A percentile compares a stretch with the other conserved stretches of the same genome.
Conservation (phyloP, 2,329 filamentous ascomycete species). For the Fusarium duplospermum region DNA sequence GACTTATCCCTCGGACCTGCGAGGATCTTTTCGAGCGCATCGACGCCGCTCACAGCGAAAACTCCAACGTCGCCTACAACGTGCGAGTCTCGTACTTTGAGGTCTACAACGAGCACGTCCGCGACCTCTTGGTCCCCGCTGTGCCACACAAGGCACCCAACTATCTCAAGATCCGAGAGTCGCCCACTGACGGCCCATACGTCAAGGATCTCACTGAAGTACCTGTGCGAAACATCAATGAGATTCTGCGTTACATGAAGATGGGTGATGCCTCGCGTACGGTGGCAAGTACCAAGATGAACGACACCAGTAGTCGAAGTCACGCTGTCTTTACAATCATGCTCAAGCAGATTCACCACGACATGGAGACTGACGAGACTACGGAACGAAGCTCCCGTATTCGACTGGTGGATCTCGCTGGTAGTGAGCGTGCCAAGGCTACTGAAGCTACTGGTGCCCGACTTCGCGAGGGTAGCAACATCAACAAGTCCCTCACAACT, state of each 20-base stretch:
- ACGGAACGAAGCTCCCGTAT: conserved; percentile 95
- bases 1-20: conserved; percentile 94
- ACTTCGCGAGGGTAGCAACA: conserved; percentile 94
- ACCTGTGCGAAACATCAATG: conserved; percentile 85
- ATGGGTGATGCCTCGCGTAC: conserved; percentile 89
- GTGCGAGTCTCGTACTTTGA: conserved; percentile 99
- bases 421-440: conserved; percentile 92
- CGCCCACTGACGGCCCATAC: conserved; percentile 93
- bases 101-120: conserved; percentile 99
- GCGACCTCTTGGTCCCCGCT: conserved; percentile 87
- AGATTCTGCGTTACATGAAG: conserved; percentile 92
- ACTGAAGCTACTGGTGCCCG: conserved; percentile 94
- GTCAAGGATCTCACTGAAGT: conserved; percentile 97
- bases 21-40: conserved; percentile 96
- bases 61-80: conserved; percentile 93
- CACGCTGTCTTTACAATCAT: conserved; percentile 99
- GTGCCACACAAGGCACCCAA: conserved; percentile 78
- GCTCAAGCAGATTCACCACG: conserved; percentile 97
- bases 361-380: conserved; percentile 96
- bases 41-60: conserved; percentile 78
- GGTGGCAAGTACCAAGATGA: conserved; percentile 97
- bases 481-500: conserved; percentile 98
- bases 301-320: conserved; percentile 95
- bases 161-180: conserved; percentile 97
- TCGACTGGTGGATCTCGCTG: conserved; percentile 92